These are phyloP conservation scores for Leccinum pachyderme DNA, from an alignment of 1,284 basidiomycete genomes.

Conservation along the genomic window DNA sequence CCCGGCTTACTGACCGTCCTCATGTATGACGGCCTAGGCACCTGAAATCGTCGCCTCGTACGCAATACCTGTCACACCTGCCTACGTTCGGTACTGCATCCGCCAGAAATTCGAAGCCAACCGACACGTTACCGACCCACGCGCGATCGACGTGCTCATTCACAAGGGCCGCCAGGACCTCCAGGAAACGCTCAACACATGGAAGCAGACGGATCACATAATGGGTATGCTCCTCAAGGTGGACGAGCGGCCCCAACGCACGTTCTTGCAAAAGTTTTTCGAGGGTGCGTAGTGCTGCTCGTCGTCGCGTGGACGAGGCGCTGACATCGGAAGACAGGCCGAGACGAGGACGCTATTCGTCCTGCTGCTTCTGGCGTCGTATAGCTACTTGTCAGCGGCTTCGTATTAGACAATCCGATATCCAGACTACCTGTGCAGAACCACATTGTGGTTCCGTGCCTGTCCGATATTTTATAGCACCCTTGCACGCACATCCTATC, in stretches of 20 bases:
- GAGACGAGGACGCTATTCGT: slow-evolving; percentile 53
- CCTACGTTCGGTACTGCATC: slow-evolving; percentile 81
- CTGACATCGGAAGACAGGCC: slow-evolving; percentile 36
- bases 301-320: not conserved
- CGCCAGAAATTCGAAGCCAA: slow-evolving; percentile 89
- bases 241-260: slow-evolving; percentile 51
- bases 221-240: slow-evolving; percentile 60
- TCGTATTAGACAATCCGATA: slow-evolving; percentile 9
- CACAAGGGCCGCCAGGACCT: slow-evolving; percentile 87
- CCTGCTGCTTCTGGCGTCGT: slow-evolving; percentile 51
- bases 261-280: slow-evolving; percentile 85
- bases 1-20: not conserved
- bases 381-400: slow-evolving; percentile 10
- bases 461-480: not conserved
- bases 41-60: slow-evolving; percentile 89
- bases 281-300: slow-evolving; percentile 54
- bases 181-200: slow-evolving; percentile 93
- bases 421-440: slow-evolving; percentile 2
- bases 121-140: slow-evolving; percentile 78
- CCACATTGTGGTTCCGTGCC: not conserved
- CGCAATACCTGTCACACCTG: slow-evolving; percentile 79
- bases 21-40: slow-evolving; percentile 50
- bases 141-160: slow-evolving; percentile 85
- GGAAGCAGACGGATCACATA: slow-evolving; percentile 85
- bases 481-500: not conserved